Evolutionary conservation across 371 early-diverging fungal genomes (phyloP).

Genomic region (Cladochytrium tenue): DNA sequence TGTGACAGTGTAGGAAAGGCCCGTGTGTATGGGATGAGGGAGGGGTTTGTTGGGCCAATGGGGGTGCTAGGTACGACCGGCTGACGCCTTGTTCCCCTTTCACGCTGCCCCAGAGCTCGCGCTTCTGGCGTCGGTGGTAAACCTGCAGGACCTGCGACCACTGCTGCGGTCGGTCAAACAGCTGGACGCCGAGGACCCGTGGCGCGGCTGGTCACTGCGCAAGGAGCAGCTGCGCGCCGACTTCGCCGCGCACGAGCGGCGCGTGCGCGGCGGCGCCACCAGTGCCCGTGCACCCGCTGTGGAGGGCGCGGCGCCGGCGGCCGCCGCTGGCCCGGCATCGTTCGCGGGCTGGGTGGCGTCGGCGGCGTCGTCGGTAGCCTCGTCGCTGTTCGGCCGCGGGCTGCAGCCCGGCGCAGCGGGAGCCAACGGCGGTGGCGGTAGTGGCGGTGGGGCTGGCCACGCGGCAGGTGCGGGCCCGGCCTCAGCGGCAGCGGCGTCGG

Average conservation of each 20-base stretch:
- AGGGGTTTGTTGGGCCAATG: no score
- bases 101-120: conserved; percentile 39
- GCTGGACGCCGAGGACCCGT: conserved; percentile 29
- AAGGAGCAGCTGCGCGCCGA: conserved; percentile 35
- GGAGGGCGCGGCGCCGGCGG: no score
- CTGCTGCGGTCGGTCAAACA: conserved; percentile 29
- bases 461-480: background rate
- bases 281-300: background rate
- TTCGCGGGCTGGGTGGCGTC: conserved; percentile 3
- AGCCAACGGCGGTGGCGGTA: conserved; percentile 11
- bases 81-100: no score
- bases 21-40: no score
- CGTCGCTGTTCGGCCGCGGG: conserved; percentile 19
- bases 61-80: no score
- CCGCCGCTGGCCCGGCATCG: background rate
- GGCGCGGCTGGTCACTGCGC: conserved; percentile 38
- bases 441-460: no score
- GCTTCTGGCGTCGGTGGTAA: conserved; percentile 27
- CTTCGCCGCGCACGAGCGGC: conserved; percentile 21
- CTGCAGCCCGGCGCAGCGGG: conserved; percentile 14
- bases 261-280: conserved; percentile 1
- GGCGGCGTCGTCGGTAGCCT: background rate
- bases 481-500: background rate
- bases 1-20: no score
- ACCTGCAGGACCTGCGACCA: conserved; percentile 44